Conservation (phyloP, 2,329 filamentous ascomycete genomes). For the Orbilia javanica region DNA sequence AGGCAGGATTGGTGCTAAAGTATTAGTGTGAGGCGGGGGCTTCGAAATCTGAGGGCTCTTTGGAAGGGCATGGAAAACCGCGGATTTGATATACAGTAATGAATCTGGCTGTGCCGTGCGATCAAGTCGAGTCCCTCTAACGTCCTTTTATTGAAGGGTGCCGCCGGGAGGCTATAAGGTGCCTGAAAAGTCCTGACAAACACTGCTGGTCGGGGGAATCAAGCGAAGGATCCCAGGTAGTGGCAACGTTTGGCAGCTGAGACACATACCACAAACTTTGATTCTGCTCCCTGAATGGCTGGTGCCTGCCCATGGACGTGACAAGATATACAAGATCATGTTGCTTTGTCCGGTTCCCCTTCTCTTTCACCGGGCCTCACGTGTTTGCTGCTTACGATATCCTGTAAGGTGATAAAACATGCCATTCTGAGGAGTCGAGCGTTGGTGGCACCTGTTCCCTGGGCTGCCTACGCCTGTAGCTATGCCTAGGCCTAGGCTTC, state of each 20-base stretch:
- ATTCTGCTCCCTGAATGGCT: conserved; percentile 14
- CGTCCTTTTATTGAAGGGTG: neutral
- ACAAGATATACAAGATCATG: too few relatives aligned
- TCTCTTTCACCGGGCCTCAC: neutral
- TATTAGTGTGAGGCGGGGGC: conserved; percentile 9
- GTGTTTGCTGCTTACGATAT: neutral
- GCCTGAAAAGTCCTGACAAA: conserved; percentile 6
- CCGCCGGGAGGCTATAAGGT: neutral
- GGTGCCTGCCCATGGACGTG: neutral
- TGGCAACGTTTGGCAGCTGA: conserved; percentile 14
- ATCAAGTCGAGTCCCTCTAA: neutral
- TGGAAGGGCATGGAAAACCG: conserved; percentile 21
- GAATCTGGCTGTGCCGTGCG: conserved; percentile 9
- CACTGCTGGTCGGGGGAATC: neutral
- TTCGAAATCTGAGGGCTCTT: conserved; percentile 1
- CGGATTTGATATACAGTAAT: conserved; percentile 9
- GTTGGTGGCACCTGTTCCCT: too few relatives aligned
- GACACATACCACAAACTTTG: neutral
- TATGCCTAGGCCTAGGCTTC: too few relatives aligned
- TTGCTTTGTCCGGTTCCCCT: too few relatives aligned
- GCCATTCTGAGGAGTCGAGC: too few relatives aligned
- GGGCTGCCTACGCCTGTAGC: too few relatives aligned
- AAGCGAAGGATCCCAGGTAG: conserved; percentile 2
- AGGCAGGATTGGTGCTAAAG: conserved; percentile 26
- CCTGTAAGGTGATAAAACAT: too few relatives aligned